Base-by-base conservation (phyloP, 2,329 filamentous ascomycete genomes). In the Paracoccidioides brasiliensis region DNA sequence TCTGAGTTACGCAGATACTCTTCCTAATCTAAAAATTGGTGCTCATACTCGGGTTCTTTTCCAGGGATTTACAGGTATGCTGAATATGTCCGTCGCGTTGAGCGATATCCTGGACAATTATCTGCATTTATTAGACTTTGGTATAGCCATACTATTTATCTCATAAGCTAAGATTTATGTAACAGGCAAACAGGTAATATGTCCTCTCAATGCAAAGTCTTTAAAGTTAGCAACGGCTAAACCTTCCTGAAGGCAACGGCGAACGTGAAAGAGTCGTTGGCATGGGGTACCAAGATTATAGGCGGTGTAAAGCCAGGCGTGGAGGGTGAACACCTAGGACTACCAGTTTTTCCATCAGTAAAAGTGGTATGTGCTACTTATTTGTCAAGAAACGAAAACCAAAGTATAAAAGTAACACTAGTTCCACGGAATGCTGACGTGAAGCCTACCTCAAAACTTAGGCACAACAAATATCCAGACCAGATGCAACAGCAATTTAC, bases 261-360 rank as follows among this genome's bases (percentile, higher is more conserved):
- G 61, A 90, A 91, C 70, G 86, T 86, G 37, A 80, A 81, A 68
- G 85, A 90, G 67, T 88, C 85, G 10, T 72, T 90, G 57, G 81
- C 77, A 68, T 91, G 85, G 79, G 87, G 87, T 10, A 90, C 87
- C 42, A 85, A 88, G 41, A 83, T 91, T 57, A 85, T 91, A 0
- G 87, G 87, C 35, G 86, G 86, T 32, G 85, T 90, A 15, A 88
- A 81, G 54, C 87, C 86, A 0, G 82, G 82, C 3, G 80, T 83
- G 51, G 78, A 81, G 56, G 82, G 82, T 50, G 81, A 87, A 64
- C 86, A 90, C 72, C 72, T 90, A 22, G 85, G 84, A 2, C 73
- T 88, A 40, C 87, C 87, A 1, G 77, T 90, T 0, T 74, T 89
- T 22, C 83, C 85, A 1, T 82, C 79, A 45, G 83, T 90, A 35